These are phyloP conservation scores for Phytophthora tentaculata DNA, from an alignment of 352 stramenopile genomes.

Conservation along the genomic window DNA sequence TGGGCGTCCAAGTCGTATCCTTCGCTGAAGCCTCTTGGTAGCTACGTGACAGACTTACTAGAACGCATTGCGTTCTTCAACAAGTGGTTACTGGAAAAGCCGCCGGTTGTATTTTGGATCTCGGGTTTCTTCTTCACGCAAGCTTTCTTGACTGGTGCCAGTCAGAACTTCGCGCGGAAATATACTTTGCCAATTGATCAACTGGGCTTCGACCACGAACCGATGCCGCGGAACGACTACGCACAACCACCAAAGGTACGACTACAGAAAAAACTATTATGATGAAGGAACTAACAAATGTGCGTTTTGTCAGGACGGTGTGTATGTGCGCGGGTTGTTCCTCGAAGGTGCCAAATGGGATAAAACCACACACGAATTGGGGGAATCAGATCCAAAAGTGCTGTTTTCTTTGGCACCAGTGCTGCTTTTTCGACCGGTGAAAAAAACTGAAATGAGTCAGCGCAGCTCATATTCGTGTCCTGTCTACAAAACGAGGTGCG, in stretches of 20 bases:
- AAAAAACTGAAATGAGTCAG: slow-evolving; percentile 79
- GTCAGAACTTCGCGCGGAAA: slow-evolving; percentile 94
- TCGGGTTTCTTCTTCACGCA: slow-evolving; percentile 97
- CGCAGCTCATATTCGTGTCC: slow-evolving; percentile 88
- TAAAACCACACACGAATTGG: slow-evolving; percentile 68
- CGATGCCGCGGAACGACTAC: slow-evolving; percentile 82
- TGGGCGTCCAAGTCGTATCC: slow-evolving; percentile 94
- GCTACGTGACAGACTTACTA: slow-evolving; percentile 92
- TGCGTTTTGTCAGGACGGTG: slow-evolving; percentile 69
- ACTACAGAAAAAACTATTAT: neutral
- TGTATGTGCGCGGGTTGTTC: slow-evolving; percentile 90
- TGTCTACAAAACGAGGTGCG: slow-evolving; percentile 94
- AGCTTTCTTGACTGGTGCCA: slow-evolving; percentile 94
- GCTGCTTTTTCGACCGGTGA: slow-evolving; percentile 84
- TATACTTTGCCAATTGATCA: slow-evolving; percentile 93
- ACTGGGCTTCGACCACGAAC: slow-evolving; percentile 81
- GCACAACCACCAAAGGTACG: slow-evolving; percentile 69
- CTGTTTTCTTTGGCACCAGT: slow-evolving; percentile 87
- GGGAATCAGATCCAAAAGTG: slow-evolving; percentile 88
- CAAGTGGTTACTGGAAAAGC: slow-evolving; percentile 90
- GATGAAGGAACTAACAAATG: too few relatives aligned
- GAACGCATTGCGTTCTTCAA: slow-evolving; percentile 92
- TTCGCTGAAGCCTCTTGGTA: slow-evolving; percentile 92
- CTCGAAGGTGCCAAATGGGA: slow-evolving; percentile 91
- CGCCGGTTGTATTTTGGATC: slow-evolving; percentile 93